Evolutionary conservation across 352 stramenopile genomes (phyloP).

Genomic region (Globisporangium cederbergense): DNA sequence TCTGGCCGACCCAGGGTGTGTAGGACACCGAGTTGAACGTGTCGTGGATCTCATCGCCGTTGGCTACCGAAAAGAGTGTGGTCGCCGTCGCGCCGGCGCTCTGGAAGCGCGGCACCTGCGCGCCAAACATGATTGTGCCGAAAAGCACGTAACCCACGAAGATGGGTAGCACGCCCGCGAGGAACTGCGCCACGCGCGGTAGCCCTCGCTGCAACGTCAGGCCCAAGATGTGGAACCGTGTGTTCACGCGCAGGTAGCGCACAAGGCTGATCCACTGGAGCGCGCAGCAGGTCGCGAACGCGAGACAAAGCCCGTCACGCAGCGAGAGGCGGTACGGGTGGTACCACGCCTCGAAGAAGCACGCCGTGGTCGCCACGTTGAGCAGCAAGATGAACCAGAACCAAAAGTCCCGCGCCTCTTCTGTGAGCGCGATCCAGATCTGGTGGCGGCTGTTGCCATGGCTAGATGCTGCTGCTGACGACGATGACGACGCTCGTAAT

Average conservation of each 20-base stretch:
- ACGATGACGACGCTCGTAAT: slow-evolving; percentile 12
- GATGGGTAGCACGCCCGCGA: slow-evolving; percentile 80
- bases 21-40: slow-evolving; percentile 76
- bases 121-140: slow-evolving; percentile 83
- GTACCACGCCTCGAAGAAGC: slow-evolving; percentile 47
- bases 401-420: slow-evolving; percentile 51
- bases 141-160: slow-evolving; percentile 87
- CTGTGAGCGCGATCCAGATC: slow-evolving; percentile 13
- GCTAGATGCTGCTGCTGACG: background rate
- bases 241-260: slow-evolving; percentile 66
- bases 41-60: slow-evolving; percentile 86
- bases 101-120: slow-evolving; percentile 76
- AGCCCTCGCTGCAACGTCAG: slow-evolving; percentile 67
- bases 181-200: slow-evolving; percentile 71
- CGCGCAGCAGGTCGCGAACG: slow-evolving; percentile 62
- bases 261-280: slow-evolving; percentile 78
- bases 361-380: slow-evolving; percentile 52
- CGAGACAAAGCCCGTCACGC: slow-evolving; percentile 50
- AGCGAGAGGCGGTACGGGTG: slow-evolving; percentile 53
- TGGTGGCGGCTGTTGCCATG: background rate
- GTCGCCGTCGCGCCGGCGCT: slow-evolving; percentile 57
- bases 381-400: slow-evolving; percentile 53
- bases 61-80: slow-evolving; percentile 83
- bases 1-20: slow-evolving; percentile 69
- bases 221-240: slow-evolving; percentile 72